Conservation (phyloP, 2,329 filamentous ascomycete genomes). For the Paracoccidioides lutzii region DNA sequence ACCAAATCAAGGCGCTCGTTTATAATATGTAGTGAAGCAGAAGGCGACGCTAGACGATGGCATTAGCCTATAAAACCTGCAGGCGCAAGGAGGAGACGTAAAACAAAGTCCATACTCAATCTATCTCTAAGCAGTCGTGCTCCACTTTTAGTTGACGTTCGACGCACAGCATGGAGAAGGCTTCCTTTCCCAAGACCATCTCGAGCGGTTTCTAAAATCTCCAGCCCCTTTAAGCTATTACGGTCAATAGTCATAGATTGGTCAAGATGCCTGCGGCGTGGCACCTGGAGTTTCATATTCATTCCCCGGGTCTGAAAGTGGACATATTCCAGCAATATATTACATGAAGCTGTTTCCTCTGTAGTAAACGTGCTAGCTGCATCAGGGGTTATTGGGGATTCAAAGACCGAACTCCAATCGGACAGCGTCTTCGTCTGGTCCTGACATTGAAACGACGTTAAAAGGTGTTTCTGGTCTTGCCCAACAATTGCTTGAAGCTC, state of each 20-base stretch:
- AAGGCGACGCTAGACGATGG: constrained; percentile 52
- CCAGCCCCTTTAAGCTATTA: constrained; percentile 76
- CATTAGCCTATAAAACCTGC: constrained; percentile 5
- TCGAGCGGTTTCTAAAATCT: constrained; percentile 74
- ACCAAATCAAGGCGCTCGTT: constrained; percentile 71
- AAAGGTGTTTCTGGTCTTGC: constrained; percentile 55
- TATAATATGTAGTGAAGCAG: constrained; percentile 71
- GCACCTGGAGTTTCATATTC: constrained; percentile 71
- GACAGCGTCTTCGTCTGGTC: constrained; percentile 37
- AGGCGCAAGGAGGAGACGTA: neutral
- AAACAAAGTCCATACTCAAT: constrained; percentile 48
- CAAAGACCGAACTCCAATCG: constrained; percentile 65
- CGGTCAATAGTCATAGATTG: constrained; percentile 85
- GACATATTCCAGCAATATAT: constrained; percentile 73
- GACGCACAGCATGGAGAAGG: constrained; percentile 74
- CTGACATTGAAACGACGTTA: constrained; percentile 54
- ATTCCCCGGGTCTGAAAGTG: constrained; percentile 62
- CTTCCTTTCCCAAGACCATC: constrained; percentile 72
- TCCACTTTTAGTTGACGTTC: constrained; percentile 84
- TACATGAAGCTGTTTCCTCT: constrained; percentile 64
- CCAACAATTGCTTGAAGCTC: constrained; percentile 55
- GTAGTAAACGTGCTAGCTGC: constrained; percentile 46
- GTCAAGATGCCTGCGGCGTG: constrained; percentile 57
- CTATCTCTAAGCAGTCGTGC: constrained; percentile 72
- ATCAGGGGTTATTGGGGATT: constrained; percentile 50